Evolutionary conservation across 768 basidiomycete genomes (phyloP).

Genomic region (Rhodotorula babjevae): DNA sequence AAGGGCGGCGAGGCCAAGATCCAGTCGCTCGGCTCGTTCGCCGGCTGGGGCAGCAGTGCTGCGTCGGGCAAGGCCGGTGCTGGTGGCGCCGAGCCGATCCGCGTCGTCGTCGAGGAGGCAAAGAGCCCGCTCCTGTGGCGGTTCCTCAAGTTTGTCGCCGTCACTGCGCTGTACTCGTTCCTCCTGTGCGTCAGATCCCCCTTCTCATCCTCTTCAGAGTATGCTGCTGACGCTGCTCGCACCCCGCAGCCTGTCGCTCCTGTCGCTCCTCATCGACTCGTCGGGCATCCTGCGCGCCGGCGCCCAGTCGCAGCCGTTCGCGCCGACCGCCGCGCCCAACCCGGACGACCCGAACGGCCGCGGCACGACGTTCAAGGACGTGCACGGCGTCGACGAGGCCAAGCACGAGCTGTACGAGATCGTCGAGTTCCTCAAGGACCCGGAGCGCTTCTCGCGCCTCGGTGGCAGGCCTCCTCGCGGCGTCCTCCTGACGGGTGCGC

Average conservation of each 20-base stretch:
- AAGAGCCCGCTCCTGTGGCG: constrained; percentile 47
- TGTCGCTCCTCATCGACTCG: constrained; percentile 87
- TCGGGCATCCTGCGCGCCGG: constrained; percentile 82
- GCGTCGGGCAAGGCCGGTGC: constrained; percentile 44
- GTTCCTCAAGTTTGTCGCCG: constrained; percentile 24
- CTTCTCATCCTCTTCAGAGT: too few species aligned
- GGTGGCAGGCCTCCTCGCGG: constrained; percentile 95
- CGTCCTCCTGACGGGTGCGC: constrained; percentile 58
- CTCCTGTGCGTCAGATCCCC: constrained; percentile 49
- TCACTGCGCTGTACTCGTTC: constrained; percentile 34
- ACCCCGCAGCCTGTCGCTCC: constrained; percentile 66
- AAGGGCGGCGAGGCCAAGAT: constrained; percentile 32
- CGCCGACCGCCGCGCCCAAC: constrained; percentile 54
- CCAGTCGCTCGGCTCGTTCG: constrained; percentile 23
- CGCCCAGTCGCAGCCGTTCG: constrained; percentile 72
- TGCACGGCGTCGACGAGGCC: constrained; percentile 95
- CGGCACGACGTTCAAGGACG: constrained; percentile 90
- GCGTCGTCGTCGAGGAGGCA: constrained; percentile 79
- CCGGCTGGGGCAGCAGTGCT: constrained; percentile 48
- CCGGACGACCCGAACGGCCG: constrained; percentile 40
- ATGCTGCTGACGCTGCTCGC: too few species aligned
- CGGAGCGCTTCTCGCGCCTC: constrained; percentile 77
- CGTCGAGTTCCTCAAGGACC: constrained; percentile 91
- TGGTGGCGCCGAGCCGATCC: constrained; percentile 61
- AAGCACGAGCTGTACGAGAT: constrained; percentile 87